Evolutionary conservation across 768 basidiomycete species (phyloP), one percentile per base, ranked within the genome.

Genomic region (Leccinum incarnatum): DNA sequence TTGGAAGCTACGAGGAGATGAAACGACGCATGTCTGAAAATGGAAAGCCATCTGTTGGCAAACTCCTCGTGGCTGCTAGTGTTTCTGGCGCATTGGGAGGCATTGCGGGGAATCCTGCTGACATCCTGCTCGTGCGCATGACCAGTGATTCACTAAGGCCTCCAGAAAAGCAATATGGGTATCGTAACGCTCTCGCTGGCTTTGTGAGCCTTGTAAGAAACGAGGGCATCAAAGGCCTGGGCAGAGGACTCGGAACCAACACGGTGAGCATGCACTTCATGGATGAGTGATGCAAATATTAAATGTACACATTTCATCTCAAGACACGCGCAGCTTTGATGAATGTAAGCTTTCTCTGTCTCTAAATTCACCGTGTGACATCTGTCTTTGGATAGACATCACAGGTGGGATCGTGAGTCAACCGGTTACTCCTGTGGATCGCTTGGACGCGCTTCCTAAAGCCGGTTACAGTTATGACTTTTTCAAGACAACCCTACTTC

Each of bases 41-140:
- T 32, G 79, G 83, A 3, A 78, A 76, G 11, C 78, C 85, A n/a
- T 83, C 83, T 7, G 74, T 83, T 0, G 65, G 75, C n/a, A 75
- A 79, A 30, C 77, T 91, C 27, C 76, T 91, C 32, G 55, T 84
- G 21, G 87, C 86, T 4, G 87, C 89, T 23, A 81, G 85, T 70
- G 63, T 86, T 23, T 87, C 93, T 14, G 93, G 93, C 36, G 90
- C 83, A 25, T 76, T 93, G 15, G 93, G 93, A 17, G 93, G 93
- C 11, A 69, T 94, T 45, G 87, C 88, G 3, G 93, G 93, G 4
- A 95, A 95, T 67, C 93, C 93, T 47, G 54, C 61, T 83, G 90
- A 92, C 70, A 85, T 92, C 55, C 65, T 91, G 7, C 76, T 93
- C 46, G 86, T 92, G 14, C 79, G 93, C 55, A 96, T 96, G 93